Percentiles rank a stretch among this genome's conserved stretches.
Conservation (phyloP, 2,329 filamentous ascomycete species). For the Grosmannia serpens region DNA sequence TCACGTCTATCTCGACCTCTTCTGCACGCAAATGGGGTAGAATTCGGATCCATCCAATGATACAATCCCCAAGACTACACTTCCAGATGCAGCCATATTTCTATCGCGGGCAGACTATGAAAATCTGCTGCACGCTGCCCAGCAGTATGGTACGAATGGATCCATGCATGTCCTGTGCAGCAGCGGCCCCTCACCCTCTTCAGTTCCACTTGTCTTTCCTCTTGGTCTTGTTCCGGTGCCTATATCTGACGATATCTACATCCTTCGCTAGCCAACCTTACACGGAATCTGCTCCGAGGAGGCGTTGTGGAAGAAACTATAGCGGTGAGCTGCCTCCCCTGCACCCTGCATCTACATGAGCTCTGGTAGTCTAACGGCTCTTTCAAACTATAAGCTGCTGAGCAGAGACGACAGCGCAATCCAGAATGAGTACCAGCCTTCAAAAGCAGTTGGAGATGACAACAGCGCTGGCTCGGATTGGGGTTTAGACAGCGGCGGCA, state of each 20-base stretch:
- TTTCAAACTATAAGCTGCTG: neutral
- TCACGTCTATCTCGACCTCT: neutral
- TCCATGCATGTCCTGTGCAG: neutral
- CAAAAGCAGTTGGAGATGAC: neutral
- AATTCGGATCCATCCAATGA: conserved; percentile 11
- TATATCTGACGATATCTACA: neutral
- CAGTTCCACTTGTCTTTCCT: neutral
- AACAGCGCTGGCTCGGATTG: neutral
- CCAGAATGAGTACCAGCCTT: neutral
- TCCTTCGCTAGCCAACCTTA: conserved; percentile 26
- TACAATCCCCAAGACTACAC: conserved; percentile 31
- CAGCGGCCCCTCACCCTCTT: neutral
- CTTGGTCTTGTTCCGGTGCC: too few relatives aligned
- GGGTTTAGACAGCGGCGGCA: neutral
- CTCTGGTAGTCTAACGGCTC: neutral
- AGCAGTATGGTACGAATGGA: conserved; percentile 39
- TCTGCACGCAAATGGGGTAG: neutral
- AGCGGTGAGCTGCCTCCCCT: neutral
- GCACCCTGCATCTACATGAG: conserved; percentile 14
- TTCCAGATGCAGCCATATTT: neutral
- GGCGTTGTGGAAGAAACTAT: conserved; percentile 34
- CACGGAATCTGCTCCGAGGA: conserved; percentile 35
- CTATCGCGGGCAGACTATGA: conserved; percentile 51
- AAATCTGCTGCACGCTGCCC: conserved; percentile 36
- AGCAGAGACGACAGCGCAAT: neutral